These are phyloP conservation scores for Stephanodiscus minutulus DNA, from an alignment of 108 stramenopile species.

Conservation along the genomic window DNA sequence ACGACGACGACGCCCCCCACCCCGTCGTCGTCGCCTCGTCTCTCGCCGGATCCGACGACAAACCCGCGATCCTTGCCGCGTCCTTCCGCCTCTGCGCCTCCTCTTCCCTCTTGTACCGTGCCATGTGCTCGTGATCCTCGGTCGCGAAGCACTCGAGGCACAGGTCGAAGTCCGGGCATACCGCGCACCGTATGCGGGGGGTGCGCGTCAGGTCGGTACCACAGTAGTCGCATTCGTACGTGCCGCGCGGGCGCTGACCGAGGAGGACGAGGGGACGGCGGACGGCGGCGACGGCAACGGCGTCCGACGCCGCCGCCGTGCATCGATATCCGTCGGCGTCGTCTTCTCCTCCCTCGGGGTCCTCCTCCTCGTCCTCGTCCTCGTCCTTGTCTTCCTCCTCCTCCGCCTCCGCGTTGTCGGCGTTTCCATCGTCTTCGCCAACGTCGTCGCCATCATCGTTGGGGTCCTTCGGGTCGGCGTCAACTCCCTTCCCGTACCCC, in stretches of 20 bases:
- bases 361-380: background rate
- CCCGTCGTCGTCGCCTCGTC: background rate
- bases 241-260: constrained; percentile 68
- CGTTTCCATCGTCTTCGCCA: background rate
- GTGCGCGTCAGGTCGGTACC: constrained; percentile 77
- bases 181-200: constrained; percentile 84
- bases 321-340: background rate
- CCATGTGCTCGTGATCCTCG: constrained; percentile 55
- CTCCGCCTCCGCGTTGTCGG: background rate
- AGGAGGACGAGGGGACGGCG: constrained; percentile 58
- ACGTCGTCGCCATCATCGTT: no score
- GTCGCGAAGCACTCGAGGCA: constrained; percentile 88
- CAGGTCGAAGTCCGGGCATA: constrained; percentile 85
- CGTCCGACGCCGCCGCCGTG: background rate
- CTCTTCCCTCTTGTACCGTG: constrained; percentile 28
- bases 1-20: background rate
- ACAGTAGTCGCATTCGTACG: constrained; percentile 93
- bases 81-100: constrained; percentile 28
- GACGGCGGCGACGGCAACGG: no score
- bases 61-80: constrained; percentile 11
- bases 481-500: no score
- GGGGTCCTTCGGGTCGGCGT: no score
- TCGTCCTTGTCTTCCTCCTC: background rate
- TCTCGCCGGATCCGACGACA: no score
- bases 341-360: background rate